phyloP scores from a whole-genome alignment of 371 early-diverging fungal genomes.

The Circinella umbellata region DNA sequence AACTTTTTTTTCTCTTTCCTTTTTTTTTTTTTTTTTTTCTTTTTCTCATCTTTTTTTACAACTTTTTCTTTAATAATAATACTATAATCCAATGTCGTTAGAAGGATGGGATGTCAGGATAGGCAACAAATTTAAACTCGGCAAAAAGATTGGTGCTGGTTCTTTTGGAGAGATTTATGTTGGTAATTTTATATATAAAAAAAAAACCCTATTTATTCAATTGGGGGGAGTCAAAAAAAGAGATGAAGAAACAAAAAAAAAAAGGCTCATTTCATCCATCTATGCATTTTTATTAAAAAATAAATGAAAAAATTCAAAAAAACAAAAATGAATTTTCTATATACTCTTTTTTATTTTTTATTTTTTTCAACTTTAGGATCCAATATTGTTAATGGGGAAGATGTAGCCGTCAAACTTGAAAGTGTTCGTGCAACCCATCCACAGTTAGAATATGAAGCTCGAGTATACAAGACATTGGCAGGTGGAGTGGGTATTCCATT shows the following conservation, averaged over 20 bases:
- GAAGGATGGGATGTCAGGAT: slow-evolving; percentile 50
- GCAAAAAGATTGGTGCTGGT: slow-evolving; percentile 98
- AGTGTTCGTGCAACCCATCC: slow-evolving; percentile 91
- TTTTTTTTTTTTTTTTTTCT: slow-evolving; percentile 2
- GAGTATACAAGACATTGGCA: slow-evolving; percentile 92
- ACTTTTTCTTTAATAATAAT: neutral
- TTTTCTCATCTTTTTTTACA: neutral
- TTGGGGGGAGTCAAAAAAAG: neutral
- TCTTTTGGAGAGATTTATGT: slow-evolving; percentile 99
- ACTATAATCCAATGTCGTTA: slow-evolving; percentile 29
- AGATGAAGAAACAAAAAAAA: too few species aligned
- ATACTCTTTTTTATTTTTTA: neutral
- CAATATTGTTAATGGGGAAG: slow-evolving; percentile 91
- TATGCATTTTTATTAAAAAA: too few species aligned
- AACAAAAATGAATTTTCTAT: neutral
- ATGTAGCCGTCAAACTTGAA: slow-evolving; percentile 96
- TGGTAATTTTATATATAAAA: slow-evolving; percentile 62
- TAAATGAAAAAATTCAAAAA: neutral
- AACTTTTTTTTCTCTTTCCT: neutral
- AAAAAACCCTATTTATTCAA: too few species aligned
- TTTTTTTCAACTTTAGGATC: slow-evolving; percentile 75
- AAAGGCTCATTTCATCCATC: too few species aligned
- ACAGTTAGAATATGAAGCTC: slow-evolving; percentile 96
- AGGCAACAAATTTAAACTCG: slow-evolving; percentile 93
- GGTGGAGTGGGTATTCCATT: slow-evolving; percentile 98